These are phyloP conservation scores for Vaccinium darrowii DNA, from an alignment of 148 eudicot species.

Conservation along the genomic window DNA sequence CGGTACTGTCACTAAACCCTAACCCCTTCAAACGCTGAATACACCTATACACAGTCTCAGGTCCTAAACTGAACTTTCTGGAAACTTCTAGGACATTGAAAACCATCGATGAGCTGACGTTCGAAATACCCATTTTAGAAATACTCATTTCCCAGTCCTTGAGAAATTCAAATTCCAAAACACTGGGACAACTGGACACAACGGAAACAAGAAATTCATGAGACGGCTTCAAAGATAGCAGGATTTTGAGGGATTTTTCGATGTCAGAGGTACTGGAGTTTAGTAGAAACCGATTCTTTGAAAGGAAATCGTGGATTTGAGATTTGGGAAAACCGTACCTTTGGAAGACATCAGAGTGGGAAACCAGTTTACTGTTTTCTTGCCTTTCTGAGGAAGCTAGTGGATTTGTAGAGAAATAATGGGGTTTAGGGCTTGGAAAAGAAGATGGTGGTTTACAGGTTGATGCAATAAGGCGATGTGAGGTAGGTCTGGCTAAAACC, in stretches of 20 bases:
- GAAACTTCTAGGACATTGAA: slow-evolving; percentile 54
- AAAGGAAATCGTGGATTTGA: slow-evolving; percentile 40
- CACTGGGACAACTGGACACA: slow-evolving; percentile 52
- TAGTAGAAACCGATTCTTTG: slow-evolving; percentile 50
- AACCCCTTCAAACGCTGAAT: slow-evolving; percentile 52
- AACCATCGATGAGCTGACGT: slow-evolving; percentile 21
- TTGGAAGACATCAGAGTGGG: slow-evolving; percentile 51
- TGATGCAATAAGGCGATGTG: background rate
- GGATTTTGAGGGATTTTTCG: slow-evolving; percentile 51
- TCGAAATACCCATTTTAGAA: slow-evolving; percentile 26
- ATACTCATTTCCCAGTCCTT: slow-evolving; percentile 59
- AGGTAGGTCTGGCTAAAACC: slow-evolving; percentile 13
- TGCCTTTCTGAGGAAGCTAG: slow-evolving; percentile 16
- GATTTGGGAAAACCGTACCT: slow-evolving; percentile 65
- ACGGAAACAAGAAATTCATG: slow-evolving; percentile 45
- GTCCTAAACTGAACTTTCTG: slow-evolving; percentile 43
- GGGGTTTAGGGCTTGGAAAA: background rate
- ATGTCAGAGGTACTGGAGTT: slow-evolving; percentile 36
- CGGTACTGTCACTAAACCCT: slow-evolving; percentile 54
- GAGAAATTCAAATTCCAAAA: slow-evolving; percentile 56
- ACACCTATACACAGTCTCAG: slow-evolving; percentile 41
- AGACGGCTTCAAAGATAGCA: slow-evolving; percentile 50
- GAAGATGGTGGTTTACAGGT: background rate
- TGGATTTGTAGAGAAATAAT: slow-evolving; percentile 12
- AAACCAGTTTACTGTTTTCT: slow-evolving; percentile 41